These are phyloP conservation scores for Aechmea fasciata DNA, from an alignment of 176 grass and related monocot species.

Conservation along the genomic window DNA sequence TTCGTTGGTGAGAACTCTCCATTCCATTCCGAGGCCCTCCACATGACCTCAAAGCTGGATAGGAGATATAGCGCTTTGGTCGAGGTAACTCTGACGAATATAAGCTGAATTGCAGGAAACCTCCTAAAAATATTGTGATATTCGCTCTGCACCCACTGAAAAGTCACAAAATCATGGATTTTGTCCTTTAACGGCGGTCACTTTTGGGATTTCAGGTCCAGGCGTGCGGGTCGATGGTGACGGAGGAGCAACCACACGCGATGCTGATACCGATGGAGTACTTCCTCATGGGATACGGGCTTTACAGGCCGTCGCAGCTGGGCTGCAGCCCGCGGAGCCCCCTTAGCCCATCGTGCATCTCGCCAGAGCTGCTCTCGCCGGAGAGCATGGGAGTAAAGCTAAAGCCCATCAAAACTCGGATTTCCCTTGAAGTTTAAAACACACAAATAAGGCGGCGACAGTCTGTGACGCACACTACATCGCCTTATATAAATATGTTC, in stretches of 20 bases:
- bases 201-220: constrained; percentile 49
- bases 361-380: constrained; percentile 71
- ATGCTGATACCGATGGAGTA: constrained; percentile 97
- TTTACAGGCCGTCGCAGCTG: constrained; percentile 64
- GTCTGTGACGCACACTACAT: not conserved
- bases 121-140: not conserved
- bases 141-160: not conserved
- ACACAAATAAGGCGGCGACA: not conserved
- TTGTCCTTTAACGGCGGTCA: not conserved
- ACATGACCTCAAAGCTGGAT: constrained; percentile 81
- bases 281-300: constrained; percentile 85
- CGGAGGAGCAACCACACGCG: constrained; percentile 86
- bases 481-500: not conserved
- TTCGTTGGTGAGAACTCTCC: constrained; percentile 78
- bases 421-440: constrained; percentile 49
- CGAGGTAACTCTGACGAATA: constrained; percentile 46
- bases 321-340: constrained; percentile 72
- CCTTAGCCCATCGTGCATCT: constrained; percentile 73
- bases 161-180: not conserved
- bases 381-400: constrained; percentile 99
- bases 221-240: constrained; percentile 75
- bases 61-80: constrained; percentile 87
- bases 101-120: not conserved
- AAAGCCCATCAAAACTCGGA: constrained; percentile 86
- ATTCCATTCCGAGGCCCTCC: constrained; percentile 74